These are phyloP conservation scores for Ogataea zsoltii DNA, from an alignment of 805 yeast genomes.

Conservation along the genomic window DNA sequence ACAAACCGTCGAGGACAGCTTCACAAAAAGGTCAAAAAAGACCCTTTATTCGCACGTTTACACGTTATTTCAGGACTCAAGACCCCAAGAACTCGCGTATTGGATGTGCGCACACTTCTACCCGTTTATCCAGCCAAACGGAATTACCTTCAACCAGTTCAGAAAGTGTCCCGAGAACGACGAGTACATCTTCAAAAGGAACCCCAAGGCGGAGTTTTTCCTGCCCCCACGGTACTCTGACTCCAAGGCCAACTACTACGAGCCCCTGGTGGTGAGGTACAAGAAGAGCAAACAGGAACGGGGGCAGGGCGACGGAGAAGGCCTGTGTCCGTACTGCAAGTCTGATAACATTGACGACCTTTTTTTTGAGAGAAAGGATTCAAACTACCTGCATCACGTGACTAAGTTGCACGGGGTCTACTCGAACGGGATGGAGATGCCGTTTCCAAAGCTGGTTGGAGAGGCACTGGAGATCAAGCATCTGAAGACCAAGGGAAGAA, in stretches of 20 bases:
- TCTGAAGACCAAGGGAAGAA: constrained; percentile 19
- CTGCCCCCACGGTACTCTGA: constrained; percentile 18
- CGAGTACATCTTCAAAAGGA: constrained; percentile 19
- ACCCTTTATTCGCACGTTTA: constrained; percentile 14
- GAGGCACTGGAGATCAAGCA: constrained; percentile 21
- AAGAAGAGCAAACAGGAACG: constrained; percentile 12
- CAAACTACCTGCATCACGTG: constrained; percentile 35
- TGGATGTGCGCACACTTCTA: constrained; percentile 18
- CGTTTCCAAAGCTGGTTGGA: constrained; percentile 27
- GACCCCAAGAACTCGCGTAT: constrained; percentile 10
- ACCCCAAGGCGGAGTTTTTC: constrained; percentile 15
- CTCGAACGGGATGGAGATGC: constrained; percentile 32
- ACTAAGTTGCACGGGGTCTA: constrained; percentile 35
- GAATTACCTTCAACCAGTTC: constrained; percentile 19
- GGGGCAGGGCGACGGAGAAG: constrained; percentile 24
- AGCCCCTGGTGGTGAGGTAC: constrained; percentile 27
- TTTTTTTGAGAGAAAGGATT: constrained; percentile 28
- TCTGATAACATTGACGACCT: constrained; percentile 14
- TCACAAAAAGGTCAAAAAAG: constrained; percentile 11
- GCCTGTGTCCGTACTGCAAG: constrained; percentile 35
- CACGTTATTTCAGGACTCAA: constrained; percentile 12
- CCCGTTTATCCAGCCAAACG: constrained; percentile 23
- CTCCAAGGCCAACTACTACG: constrained; percentile 23
- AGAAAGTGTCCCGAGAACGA: constrained; percentile 11
- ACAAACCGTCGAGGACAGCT: not conserved